A percentile compares a stretch with the other conserved stretches of the same genome.
These are phyloP conservation scores for Phytophthora uliginosa DNA, from an alignment of 352 stramenopile species.

Conservation along the genomic window DNA sequence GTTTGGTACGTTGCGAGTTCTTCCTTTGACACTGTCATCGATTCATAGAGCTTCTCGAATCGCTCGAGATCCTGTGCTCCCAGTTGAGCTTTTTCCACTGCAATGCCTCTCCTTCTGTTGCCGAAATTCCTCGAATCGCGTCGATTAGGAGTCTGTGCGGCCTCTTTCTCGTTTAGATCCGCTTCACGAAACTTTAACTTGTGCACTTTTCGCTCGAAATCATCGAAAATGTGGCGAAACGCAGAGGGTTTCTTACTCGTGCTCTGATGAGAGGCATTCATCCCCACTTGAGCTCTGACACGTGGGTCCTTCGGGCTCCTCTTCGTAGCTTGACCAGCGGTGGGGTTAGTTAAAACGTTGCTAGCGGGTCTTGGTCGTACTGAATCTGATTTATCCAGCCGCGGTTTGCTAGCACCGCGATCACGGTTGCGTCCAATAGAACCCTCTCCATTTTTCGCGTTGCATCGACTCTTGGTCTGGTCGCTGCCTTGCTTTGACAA, in stretches of 20 bases:
- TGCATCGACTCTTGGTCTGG: neutral
- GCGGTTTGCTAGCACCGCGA: neutral
- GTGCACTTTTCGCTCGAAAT: neutral
- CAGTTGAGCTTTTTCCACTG: neutral
- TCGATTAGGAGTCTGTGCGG: neutral
- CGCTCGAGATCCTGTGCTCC: conserved; percentile 23
- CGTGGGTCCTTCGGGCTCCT: neutral
- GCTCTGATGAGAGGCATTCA: neutral
- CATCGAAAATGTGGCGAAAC: neutral
- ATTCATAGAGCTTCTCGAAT: conserved; percentile 22
- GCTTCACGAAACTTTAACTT: neutral
- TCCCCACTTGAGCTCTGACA: neutral
- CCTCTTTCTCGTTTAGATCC: neutral
- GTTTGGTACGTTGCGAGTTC: conserved; percentile 24
- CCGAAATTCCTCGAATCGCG: neutral
- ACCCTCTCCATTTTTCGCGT: neutral
- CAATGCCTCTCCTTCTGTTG: neutral
- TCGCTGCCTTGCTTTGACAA: neutral
- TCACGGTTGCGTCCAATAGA: neutral
- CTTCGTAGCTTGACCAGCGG: neutral
- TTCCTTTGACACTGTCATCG: neutral
- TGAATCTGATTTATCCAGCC: neutral
- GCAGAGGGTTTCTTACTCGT: neutral
- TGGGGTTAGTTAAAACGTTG: neutral
- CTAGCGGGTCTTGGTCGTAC: neutral